Percentiles rank a stretch among this genome's conserved stretches.
These are phyloP conservation scores for Macrolepiota dolichaula DNA, from an alignment of 768 basidiomycete genomes.

Conservation along the genomic window DNA sequence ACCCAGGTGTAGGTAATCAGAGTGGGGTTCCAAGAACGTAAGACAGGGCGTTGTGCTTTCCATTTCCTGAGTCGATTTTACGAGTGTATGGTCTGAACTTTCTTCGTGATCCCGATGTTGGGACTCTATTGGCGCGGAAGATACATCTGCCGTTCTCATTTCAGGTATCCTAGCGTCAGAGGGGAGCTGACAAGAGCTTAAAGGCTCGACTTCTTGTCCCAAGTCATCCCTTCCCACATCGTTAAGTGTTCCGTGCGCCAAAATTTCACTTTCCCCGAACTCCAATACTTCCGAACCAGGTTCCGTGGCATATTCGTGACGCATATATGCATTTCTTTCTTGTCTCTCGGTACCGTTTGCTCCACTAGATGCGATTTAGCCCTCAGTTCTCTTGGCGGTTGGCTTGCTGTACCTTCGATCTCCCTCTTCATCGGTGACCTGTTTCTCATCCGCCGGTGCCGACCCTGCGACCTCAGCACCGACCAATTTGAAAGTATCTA, in stretches of 20 bases:
- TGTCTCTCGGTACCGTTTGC: background rate
- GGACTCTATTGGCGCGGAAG: background rate
- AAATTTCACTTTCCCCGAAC: background rate
- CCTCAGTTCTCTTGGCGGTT: background rate
- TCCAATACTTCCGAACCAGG: no score
- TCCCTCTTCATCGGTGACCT: background rate
- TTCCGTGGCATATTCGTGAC: background rate
- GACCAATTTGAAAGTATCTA: background rate
- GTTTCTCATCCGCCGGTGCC: background rate
- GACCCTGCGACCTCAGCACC: background rate
- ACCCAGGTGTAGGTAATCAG: background rate
- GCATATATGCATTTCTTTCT: constrained; percentile 3
- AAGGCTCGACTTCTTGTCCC: background rate
- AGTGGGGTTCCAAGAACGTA: background rate
- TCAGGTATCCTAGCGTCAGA: no score
- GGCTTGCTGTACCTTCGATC: background rate
- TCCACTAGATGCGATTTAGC: background rate
- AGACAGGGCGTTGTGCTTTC: background rate
- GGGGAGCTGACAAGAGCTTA: no score
- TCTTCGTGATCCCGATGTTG: background rate
- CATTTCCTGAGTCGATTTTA: background rate
- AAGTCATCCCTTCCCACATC: background rate
- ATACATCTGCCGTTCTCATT: background rate
- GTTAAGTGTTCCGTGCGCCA: background rate
- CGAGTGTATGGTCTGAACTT: background rate